Base-by-base conservation (phyloP, 2,329 filamentous ascomycete species). In the Coniosporium uncinatum region DNA sequence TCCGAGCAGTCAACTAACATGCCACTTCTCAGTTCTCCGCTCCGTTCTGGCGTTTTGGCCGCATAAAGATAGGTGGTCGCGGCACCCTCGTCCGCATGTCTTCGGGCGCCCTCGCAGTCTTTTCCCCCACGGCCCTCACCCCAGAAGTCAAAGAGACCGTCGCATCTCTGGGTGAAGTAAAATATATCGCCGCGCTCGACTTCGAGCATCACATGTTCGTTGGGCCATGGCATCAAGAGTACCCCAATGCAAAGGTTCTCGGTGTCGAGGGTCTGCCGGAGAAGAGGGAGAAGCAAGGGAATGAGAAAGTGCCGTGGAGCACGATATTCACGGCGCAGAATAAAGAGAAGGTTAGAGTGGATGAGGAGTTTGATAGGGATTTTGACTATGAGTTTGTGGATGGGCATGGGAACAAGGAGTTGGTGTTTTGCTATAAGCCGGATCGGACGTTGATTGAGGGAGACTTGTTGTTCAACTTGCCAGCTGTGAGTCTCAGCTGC, bases 161-260 rank as follows among this genome's bases (percentile, higher is more conserved):
- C 17, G 71, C 79, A n/a, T 61, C 69, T 21, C 45, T 73, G 42
- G 81, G 82, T 38, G 74, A 79, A 33, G 79, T 96, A 39, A 78
- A 76, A 50, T 97, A 97, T 72, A 82, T 98, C 50, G 73, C 91
- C 20, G 91, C 93, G 1, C 79, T 85, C 1, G 93, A 98, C 61
- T 75, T 87, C 40, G 89, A 98, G 69, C 93, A 98, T 64, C 93
- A 98, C 74, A 88, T 98, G 59, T 94, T 93, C 70, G 61, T 98
- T 41, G 83, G 85, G 0, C 74, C 87, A 37, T 98, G 93, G 91
- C 80, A 85, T 54, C 69, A 76, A 37, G 85, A 79, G 20, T 97
- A 79, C 59, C 90, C 91, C 0, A 62, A 75, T 33, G 90, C 91
- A 22, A 81, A 83, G 53, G 74, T 98, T 37, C 77, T 97, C 53